A percentile compares a stretch with the other conserved stretches of the same genome.
Evolutionary conservation across 768 basidiomycete genomes (phyloP).

Genomic region (Tulasnella sp.): DNA sequence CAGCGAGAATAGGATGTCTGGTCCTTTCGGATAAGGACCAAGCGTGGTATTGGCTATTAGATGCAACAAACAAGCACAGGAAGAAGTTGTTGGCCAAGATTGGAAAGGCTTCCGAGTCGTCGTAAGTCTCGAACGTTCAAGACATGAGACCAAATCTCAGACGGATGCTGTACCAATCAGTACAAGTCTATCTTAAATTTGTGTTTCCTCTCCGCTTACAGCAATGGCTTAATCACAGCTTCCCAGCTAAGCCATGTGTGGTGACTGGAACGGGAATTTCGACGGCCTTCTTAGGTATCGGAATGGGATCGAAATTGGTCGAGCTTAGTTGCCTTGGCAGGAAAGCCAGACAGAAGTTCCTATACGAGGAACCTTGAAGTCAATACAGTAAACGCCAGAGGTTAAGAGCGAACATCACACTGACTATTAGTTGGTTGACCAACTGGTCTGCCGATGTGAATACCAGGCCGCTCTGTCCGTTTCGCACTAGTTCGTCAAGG

Average conservation of each 20-base stretch:
- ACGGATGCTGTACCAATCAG: not conserved
- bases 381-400: not conserved
- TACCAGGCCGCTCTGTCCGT: slow-evolving; percentile 79
- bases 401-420: slow-evolving; percentile 35
- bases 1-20: not conserved
- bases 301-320: not conserved
- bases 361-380: not conserved
- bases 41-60: not conserved
- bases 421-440: slow-evolving; percentile 70
- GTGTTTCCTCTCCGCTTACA: not conserved
- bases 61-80: not conserved
- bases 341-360: not conserved
- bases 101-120: too few relatives aligned
- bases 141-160: not conserved
- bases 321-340: not conserved
- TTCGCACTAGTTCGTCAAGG: slow-evolving; percentile 81
- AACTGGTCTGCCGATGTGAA: slow-evolving; percentile 72
- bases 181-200: not conserved
- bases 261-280: not conserved
- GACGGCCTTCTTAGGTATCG: not conserved
- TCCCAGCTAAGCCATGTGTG: not conserved
- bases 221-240: not conserved
- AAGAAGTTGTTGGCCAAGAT: not conserved
- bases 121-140: too few relatives aligned
- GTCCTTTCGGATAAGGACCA: not conserved